phyloP scores from a whole-genome alignment of 306 rosid species.

The Vigna unguiculata region DNA sequence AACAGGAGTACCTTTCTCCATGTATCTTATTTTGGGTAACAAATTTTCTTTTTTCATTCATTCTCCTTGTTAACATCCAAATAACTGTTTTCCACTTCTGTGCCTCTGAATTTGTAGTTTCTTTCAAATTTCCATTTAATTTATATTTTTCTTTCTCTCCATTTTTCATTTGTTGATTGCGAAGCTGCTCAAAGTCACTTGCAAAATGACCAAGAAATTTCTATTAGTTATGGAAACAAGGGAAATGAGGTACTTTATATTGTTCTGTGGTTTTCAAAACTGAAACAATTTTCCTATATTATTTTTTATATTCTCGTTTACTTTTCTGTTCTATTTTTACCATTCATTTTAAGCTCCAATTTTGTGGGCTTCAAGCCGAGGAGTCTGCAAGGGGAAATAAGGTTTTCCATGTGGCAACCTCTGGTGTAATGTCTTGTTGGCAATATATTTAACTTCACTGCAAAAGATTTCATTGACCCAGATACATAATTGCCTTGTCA shows the following conservation, averaged over 20 bases:
- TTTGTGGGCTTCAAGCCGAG: constrained; percentile 12
- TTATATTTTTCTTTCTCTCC: constrained; percentile 25
- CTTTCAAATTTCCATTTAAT: neutral
- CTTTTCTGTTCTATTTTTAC: constrained; percentile 1
- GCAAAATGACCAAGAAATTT: constrained; percentile 65
- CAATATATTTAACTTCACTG: constrained; percentile 29
- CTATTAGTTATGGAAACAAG: constrained; percentile 91
- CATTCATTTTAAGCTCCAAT: constrained; percentile 6
- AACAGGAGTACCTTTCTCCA: constrained; percentile 76
- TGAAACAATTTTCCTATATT: constrained; percentile 19
- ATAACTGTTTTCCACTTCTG: neutral
- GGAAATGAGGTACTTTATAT: constrained; percentile 82
- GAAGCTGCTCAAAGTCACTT: constrained; percentile 71
- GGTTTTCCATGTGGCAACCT: constrained; percentile 1
- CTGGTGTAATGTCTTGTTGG: constrained; percentile 29
- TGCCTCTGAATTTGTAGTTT: constrained; percentile 27
- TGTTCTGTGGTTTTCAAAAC: constrained; percentile 14
- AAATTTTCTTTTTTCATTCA: constrained; percentile 18
- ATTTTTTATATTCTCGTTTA: constrained; percentile 33
- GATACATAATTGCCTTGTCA: constrained; percentile 20
- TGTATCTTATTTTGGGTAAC: constrained; percentile 95
- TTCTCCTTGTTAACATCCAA: constrained; percentile 35
- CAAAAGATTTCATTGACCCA: constrained; percentile 22
- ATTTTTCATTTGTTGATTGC: constrained; percentile 46
- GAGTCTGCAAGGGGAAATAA: constrained; percentile 9